These are phyloP conservation scores for Lactarius psammicola DNA, from an alignment of 768 basidiomycete genomes.

Conservation along the genomic window DNA sequence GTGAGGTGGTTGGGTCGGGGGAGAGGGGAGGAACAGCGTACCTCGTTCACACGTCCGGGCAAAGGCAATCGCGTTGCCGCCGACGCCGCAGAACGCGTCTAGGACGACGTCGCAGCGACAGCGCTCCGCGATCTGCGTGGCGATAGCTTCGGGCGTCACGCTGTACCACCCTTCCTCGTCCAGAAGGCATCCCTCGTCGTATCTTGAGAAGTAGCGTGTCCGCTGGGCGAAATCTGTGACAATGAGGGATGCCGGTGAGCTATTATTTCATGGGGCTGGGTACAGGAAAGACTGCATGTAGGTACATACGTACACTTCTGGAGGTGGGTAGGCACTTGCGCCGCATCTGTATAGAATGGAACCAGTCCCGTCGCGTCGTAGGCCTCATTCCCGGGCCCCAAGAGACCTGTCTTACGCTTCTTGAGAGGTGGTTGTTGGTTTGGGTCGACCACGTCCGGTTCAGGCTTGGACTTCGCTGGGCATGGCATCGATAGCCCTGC, in stretches of 20 bases:
- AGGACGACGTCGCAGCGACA: slow-evolving; percentile 83
- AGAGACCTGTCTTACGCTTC: slow-evolving; percentile 18
- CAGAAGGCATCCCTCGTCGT: slow-evolving; percentile 77
- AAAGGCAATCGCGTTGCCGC: slow-evolving; percentile 96
- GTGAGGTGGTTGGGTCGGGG: background rate
- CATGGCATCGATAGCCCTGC: background rate
- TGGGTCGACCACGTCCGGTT: background rate
- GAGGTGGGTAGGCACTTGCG: slow-evolving; percentile 74
- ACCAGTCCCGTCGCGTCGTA: slow-evolving; percentile 71
- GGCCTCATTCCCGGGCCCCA: slow-evolving; percentile 22
- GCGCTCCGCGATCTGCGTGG: slow-evolving; percentile 87
- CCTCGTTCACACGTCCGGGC: slow-evolving; percentile 94
- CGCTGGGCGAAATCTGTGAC: slow-evolving; percentile 81
- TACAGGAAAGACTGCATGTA: background rate
- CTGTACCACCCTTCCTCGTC: slow-evolving; percentile 99
- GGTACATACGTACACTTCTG: slow-evolving; percentile 74
- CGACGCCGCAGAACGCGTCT: slow-evolving; percentile 97
- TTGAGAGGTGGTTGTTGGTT: background rate
- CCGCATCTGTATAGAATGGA: slow-evolving; percentile 58
- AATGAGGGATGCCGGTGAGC: background rate
- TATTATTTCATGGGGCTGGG: background rate
- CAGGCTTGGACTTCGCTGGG: background rate
- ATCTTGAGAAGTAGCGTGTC: slow-evolving; percentile 74
- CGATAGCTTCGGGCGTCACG: slow-evolving; percentile 92
- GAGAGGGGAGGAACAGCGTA: slow-evolving; percentile 39